Evolutionary conservation across 192 early-diverging fungal species (phyloP).

Genomic region (Linnemannia hyalina): DNA sequence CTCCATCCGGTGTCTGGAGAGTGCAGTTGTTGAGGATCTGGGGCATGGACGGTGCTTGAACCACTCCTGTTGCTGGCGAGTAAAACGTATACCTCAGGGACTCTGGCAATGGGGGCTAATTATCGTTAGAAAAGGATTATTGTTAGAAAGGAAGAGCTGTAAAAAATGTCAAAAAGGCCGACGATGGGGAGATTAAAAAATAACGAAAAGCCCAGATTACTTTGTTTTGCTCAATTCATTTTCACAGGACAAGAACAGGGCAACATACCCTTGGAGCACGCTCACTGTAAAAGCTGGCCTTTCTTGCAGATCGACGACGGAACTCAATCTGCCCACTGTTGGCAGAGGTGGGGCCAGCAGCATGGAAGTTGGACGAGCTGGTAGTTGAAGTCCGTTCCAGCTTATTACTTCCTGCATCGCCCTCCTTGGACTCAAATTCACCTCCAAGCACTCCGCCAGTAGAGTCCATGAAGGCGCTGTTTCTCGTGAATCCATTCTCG

Average conservation of each 20-base stretch:
- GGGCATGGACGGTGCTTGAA: constrained; percentile 64
- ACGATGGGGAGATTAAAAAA: neutral
- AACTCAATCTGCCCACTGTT: constrained; percentile 10
- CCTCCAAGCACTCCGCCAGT: neutral
- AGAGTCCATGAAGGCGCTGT: neutral
- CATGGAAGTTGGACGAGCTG: constrained; percentile 12
- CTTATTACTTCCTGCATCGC: neutral
- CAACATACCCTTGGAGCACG: constrained; percentile 44
- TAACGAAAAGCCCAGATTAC: neutral
- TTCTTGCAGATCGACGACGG: constrained; percentile 43
- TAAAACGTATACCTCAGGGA: constrained; percentile 73
- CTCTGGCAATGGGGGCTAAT: constrained; percentile 26
- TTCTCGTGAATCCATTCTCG: constrained; percentile 18
- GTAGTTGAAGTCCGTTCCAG: constrained; percentile 23
- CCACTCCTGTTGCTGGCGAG: constrained; percentile 67
- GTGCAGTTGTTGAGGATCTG: constrained; percentile 53
- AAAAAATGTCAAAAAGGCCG: neutral
- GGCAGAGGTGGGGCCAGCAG: neutral
- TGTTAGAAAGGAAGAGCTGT: neutral
- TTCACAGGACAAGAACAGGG: neutral
- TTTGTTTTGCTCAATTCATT: neutral
- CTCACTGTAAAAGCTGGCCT: constrained; percentile 52
- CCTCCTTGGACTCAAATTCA: neutral
- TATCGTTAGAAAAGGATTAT: neutral
- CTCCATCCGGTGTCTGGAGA: neutral